phyloP scores from a whole-genome alignment of 495 filamentous ascomycete species.

The Echria macrotheca region DNA sequence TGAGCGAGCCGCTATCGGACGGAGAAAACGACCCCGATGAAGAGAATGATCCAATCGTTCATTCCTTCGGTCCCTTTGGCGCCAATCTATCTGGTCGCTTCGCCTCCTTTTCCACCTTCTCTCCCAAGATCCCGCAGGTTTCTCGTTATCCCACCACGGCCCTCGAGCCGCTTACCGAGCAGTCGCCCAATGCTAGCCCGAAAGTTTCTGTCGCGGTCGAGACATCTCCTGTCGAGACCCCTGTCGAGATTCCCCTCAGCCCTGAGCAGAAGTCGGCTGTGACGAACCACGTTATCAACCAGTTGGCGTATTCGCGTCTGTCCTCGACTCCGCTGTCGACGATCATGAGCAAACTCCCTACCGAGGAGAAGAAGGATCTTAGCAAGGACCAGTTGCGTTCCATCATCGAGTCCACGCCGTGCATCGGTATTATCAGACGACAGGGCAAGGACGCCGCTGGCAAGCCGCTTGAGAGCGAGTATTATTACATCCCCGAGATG shows the following conservation, averaged over 20 bases:
- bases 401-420: slow-evolving; percentile 65
- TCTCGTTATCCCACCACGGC: background rate
- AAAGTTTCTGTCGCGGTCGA: slow-evolving; percentile 12
- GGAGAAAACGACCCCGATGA: slow-evolving; percentile 76
- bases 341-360: slow-evolving; percentile 77
- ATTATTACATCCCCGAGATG: slow-evolving; percentile 92
- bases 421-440: slow-evolving; percentile 80
- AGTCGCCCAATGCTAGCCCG: slow-evolving; percentile 11
- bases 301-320: slow-evolving; percentile 90
- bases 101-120: slow-evolving; percentile 62
- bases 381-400: slow-evolving; percentile 57
- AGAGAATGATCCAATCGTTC: slow-evolving; percentile 86
- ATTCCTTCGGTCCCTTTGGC: slow-evolving; percentile 84
- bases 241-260: slow-evolving; percentile 30
- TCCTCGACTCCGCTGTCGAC: slow-evolving; percentile 89
- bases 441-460: slow-evolving; percentile 96
- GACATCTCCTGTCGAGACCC: slow-evolving; percentile 19
- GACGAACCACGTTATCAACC: slow-evolving; percentile 82
- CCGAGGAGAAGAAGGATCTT: slow-evolving; percentile 52
- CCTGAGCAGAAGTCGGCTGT: slow-evolving; percentile 35
- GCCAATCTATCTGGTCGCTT: slow-evolving; percentile 74
- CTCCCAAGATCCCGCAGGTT: slow-evolving; percentile 33
- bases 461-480: slow-evolving; percentile 89
- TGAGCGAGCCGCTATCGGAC: slow-evolving; percentile 55
- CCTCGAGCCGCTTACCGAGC: slow-evolving; percentile 11